Evolutionary conservation across 352 stramenopile genomes (phyloP), one percentile per base, ranked within the genome.

Genomic region (Phytophthora uliginosa): DNA sequence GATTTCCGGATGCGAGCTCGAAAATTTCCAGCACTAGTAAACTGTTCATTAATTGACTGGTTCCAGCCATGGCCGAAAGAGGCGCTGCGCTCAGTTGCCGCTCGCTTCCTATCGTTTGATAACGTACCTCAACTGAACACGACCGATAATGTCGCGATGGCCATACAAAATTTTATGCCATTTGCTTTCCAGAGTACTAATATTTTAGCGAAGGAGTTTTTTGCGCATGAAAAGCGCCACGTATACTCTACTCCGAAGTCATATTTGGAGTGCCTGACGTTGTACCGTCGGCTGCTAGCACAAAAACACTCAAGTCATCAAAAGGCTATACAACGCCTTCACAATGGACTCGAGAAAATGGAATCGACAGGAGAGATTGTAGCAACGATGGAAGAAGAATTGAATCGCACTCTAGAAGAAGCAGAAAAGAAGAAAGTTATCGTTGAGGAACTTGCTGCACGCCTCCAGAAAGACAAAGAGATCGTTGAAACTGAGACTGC

Each of bases 201-300:
- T 71, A 76, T 84, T 1, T 52, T 97, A 15, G 94, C 96, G 5
- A 68, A 74, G 7, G 82, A 95, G 18, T 99, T 98, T 62, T 87
- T 82, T 31, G 31, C 59, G 13, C 68, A 82, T 45, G 97, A 99
- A 74, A 84, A 89, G 22, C 86, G 95, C 2, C 75, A 81, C 48
- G 92, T 98, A 33, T 98, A 99, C 74, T 97, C 92, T 0, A 99
- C 95, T 8, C 95, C 95, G 3, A 98, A 98, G 63, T 97, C 91
- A 26, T 99, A 97, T 63, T 75, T 99, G 2, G 94, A 98, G 73
- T 96, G 96, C 56, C 82, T 99, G 8, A 83, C 91, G 12, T 76
- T 98, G 17, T 98, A 96, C 66, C 85, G 85, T 10, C 73, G 80
- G 15, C 69, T 98, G 1, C 77, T 98, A 3, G 31, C 78, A 2